Conservation (phyloP, 176 grass and related monocot species). For the Aegilops bicornis region DNA sequence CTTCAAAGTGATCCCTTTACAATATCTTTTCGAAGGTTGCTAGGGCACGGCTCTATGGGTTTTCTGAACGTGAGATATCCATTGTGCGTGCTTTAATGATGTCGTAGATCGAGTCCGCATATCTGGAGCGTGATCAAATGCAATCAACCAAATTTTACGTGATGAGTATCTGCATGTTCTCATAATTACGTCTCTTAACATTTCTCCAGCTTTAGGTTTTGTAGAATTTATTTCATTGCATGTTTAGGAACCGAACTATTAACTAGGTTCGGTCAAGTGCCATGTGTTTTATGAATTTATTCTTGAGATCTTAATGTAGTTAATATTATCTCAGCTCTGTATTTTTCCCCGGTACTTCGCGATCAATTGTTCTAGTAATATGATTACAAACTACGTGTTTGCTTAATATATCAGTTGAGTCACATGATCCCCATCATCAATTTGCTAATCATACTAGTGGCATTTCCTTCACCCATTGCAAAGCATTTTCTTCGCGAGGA, state of each 20-base stretch:
- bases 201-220: conserved; percentile 15
- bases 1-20: conserved; percentile 21
- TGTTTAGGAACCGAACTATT: not conserved
- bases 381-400: not conserved
- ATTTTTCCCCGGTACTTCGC: not conserved
- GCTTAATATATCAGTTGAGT: conserved; percentile 25
- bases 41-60: conserved; percentile 86
- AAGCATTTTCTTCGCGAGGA: conserved; percentile 95
- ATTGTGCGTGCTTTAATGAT: conserved; percentile 97
- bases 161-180: conserved; percentile 94
- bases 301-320: conserved; percentile 23
- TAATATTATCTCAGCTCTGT: conserved; percentile 28
- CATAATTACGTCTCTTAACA: conserved; percentile 28
- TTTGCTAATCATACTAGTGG: conserved; percentile 13
- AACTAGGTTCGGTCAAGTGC: conserved; percentile 11
- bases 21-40: conserved; percentile 68
- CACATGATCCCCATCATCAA: conserved; percentile 6
- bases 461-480: conserved; percentile 30
- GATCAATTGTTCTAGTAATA: not conserved
- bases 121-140: conserved; percentile 98
- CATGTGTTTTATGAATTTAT: conserved; percentile 19
- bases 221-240: not conserved
- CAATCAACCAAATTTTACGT: conserved; percentile 81
- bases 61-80: conserved; percentile 98
- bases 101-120: conserved; percentile 98